Base-by-base conservation (phyloP, 805 yeast genomes). In the Ogataea glucozyma region DNA sequence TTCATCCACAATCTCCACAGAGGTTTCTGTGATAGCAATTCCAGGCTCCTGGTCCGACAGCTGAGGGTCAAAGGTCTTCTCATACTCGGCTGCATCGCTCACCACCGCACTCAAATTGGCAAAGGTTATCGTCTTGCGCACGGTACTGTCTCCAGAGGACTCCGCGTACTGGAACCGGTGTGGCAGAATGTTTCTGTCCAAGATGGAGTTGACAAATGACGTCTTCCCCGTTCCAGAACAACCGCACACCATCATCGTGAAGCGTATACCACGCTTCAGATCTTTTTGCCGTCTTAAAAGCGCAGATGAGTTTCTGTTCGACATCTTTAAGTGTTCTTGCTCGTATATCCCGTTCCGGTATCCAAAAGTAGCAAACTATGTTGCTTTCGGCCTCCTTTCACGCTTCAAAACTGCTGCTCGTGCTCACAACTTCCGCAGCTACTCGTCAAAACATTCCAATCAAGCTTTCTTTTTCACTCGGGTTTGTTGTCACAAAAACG, bases 141-240 rank as follows among this genome's bases (percentile, higher is more conserved):
- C 49, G 1, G 62, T 48, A 13, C 47, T 49, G 7, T 44, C 51
- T 2, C 57, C 40, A 3, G 61, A 33, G 1, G 60, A 40, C 12
- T 65, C 66, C 9, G 58, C 47, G 14, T 67, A 69, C 45, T 75
- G 73, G 53, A 70, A 84, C 44, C 79, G 72, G 53, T 83, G 87
- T 13, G 81, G 75, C 48, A 85, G 60, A 27, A 85, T 71, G 44
- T 74, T 76, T 29, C 80, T 78, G 58, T 81, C 85, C 47, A 85
- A 62, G 38, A 85, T 60, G 32, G 85, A 74, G 57, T 85, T 85
- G 47, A 85, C 70, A 57, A 85, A 85, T 0, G 91, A 80, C 16
- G 90, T 78, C 58, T 85, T 85, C 9, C 95, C 95, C 0, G 87
- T 76, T 13, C 91, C 91, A 48, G 81, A 74, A 35, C 78, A 77